These are phyloP conservation scores for Melaleuca alternifolia DNA, from an alignment of 345 rosid genomes.

Conservation along the genomic window DNA sequence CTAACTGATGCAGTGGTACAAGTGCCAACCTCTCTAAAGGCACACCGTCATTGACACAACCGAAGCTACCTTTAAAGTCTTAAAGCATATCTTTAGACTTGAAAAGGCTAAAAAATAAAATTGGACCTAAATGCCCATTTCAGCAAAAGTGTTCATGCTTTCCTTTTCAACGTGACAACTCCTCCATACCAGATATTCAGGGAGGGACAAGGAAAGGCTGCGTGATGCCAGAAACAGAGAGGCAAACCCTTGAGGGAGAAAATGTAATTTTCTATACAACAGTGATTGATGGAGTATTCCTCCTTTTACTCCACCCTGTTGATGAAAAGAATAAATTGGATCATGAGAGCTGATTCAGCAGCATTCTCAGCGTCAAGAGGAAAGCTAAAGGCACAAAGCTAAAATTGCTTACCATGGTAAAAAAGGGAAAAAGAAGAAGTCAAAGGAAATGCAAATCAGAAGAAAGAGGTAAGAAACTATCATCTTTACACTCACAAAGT, in stretches of 20 bases:
- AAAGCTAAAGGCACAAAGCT: neutral
- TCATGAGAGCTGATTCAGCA: neutral
- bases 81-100: neutral
- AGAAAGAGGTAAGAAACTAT: neutral
- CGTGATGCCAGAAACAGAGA: neutral
- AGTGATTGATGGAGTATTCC: neutral
- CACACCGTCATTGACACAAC: neutral
- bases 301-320: neutral
- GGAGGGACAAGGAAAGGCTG: neutral
- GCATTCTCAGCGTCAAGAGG: neutral
- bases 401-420: neutral
- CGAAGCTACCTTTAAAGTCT: neutral
- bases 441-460: neutral
- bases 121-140: neutral
- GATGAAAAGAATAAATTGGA: neutral
- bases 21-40: neutral
- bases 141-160: neutral
- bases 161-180: neutral
- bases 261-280: neutral
- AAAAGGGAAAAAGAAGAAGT: neutral
- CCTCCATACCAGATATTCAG: neutral
- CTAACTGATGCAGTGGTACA: neutral
- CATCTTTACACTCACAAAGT: neutral
- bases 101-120: neutral
- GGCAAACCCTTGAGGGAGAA: neutral